These are phyloP conservation scores for Prunus dulcis DNA, from an alignment of 306 rosid species.

Conservation along the genomic window DNA sequence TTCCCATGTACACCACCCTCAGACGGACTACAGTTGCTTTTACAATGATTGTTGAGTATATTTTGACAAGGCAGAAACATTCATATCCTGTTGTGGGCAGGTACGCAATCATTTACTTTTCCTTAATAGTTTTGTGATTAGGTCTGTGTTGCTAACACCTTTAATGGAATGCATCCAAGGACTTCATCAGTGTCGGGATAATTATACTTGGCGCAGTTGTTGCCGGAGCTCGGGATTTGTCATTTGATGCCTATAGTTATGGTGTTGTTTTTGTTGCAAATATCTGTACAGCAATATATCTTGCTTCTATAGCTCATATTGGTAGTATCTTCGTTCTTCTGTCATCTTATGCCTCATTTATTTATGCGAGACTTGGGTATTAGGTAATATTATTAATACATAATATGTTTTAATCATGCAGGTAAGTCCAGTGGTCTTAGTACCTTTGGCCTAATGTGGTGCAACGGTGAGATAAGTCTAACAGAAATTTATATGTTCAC, in stretches of 20 bases:
- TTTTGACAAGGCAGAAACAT: conserved; percentile 49
- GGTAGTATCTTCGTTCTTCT: conserved; percentile 36
- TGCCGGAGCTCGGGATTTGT: conserved; percentile 69
- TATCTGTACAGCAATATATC: conserved; percentile 59
- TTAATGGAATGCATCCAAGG: conserved; percentile 34
- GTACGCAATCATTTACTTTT: conserved; percentile 32
- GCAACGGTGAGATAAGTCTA: conserved; percentile 61
- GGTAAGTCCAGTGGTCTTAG: conserved; percentile 74
- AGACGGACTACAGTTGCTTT: conserved; percentile 66
- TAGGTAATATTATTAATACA: conserved; percentile 1
- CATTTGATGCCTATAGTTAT: conserved; percentile 59
- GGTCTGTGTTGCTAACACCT: conserved; percentile 16
- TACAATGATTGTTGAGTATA: conserved; percentile 64
- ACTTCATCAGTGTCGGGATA: conserved; percentile 60
- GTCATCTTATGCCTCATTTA: conserved; percentile 18
- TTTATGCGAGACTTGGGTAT: background rate
- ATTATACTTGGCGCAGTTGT: conserved; percentile 55
- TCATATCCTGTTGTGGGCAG: conserved; percentile 54
- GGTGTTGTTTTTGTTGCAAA: conserved; percentile 55
- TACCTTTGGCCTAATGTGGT: conserved; percentile 83
- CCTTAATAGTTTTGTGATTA: background rate
- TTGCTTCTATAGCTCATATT: conserved; percentile 58
- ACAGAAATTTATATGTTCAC: background rate
- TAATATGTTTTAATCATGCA: conserved; percentile 26
- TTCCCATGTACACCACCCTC: conserved; percentile 79